Evolutionary conservation across 345 rosid genomes (phyloP).

Genomic region (Mallotus nudiflorus): DNA sequence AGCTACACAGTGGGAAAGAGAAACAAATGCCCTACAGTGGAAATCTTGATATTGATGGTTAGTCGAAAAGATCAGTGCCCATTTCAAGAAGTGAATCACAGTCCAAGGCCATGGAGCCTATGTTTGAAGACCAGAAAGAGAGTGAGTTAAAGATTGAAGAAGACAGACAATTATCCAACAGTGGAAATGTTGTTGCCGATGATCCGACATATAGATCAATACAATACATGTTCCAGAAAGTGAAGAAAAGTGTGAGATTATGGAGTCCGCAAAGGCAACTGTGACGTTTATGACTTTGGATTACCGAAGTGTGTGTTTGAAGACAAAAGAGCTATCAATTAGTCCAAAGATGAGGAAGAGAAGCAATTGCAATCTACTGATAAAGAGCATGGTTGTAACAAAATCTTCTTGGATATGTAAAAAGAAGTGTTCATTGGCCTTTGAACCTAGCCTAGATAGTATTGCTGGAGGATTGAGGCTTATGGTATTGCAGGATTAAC

Average conservation of each 20-base stretch:
- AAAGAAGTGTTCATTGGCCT: not conserved
- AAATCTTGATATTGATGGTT: no score
- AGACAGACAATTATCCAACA: conserved; percentile 15
- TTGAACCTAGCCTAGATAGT: conserved; percentile 39
- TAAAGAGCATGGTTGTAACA: not conserved
- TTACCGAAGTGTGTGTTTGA: not conserved
- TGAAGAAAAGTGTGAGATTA: conserved; percentile 14
- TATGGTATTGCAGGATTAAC: not conserved
- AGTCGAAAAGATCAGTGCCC: not conserved
- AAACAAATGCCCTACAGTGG: no score
- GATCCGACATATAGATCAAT: conserved; percentile 1
- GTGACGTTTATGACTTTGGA: conserved; percentile 6
- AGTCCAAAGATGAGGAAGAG: conserved; percentile 22
- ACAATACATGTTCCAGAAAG: conserved; percentile 8
- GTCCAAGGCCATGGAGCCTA: conserved; percentile 11
- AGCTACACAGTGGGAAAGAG: no score
- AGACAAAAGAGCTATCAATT: not conserved
- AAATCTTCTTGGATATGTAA: not conserved
- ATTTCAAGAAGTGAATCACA: no score
- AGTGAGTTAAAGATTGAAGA: conserved; percentile 10
- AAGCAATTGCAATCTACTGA: not conserved
- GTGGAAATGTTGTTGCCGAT: not conserved
- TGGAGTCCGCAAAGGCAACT: not conserved
- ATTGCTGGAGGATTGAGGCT: conserved; percentile 51
- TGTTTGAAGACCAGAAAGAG: not conserved